phyloP scores from a whole-genome alignment of 2,329 filamentous ascomycete genomes.

The Xylariaceae sp. region DNA sequence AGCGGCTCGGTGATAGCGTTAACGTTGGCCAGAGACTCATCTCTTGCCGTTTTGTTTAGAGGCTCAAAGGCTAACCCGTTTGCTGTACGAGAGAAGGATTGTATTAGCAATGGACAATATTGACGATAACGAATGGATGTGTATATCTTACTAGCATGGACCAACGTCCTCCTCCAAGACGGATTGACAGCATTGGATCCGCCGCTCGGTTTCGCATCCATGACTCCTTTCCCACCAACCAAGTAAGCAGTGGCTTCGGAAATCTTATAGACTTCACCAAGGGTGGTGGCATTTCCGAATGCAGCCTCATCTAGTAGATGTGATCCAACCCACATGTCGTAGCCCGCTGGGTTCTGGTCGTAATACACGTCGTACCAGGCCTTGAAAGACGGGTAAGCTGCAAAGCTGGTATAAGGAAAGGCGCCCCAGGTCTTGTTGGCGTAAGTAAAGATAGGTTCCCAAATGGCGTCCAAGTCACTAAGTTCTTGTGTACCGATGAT shows the following conservation, averaged over 20 bases:
- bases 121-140: no score
- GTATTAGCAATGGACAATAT: conserved; percentile 6
- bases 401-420: conserved; percentile 25
- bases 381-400: conserved; percentile 33
- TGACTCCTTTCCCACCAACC: conserved; percentile 43
- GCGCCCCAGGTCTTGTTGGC: conserved; percentile 38
- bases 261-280: conserved; percentile 36
- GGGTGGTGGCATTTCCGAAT: conserved; percentile 34
- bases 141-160: conserved; percentile 37
- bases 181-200: conserved; percentile 46
- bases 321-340: conserved; percentile 38
- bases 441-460: neutral
- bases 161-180: conserved; percentile 46
- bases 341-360: conserved; percentile 35
- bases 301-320: conserved; percentile 39
- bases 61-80: conserved; percentile 27
- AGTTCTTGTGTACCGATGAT: conserved; percentile 35
- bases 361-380: conserved; percentile 36
- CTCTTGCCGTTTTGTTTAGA: conserved; percentile 31
- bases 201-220: conserved; percentile 40
- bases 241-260: conserved; percentile 36
- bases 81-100: conserved; percentile 19
- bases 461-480: conserved; percentile 2
- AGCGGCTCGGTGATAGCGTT: conserved; percentile 33
- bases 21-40: conserved; percentile 25